phyloP scores from a whole-genome alignment of 768 basidiomycete genomes.

The Lactarius sanguifluus region DNA sequence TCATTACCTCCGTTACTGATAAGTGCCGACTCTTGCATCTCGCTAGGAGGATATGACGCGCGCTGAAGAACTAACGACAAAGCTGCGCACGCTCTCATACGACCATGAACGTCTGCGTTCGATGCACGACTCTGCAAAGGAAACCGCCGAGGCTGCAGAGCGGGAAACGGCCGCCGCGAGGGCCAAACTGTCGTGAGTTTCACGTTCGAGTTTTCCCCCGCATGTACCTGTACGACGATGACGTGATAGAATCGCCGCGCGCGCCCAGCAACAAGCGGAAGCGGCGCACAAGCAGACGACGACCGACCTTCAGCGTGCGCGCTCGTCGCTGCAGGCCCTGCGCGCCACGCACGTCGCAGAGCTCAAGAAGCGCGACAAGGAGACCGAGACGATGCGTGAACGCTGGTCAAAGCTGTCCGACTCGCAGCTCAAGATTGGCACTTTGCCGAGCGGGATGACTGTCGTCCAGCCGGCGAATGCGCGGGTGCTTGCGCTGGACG shows the following conservation, averaged over 20 bases:
- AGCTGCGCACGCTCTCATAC: constrained; percentile 73
- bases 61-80: constrained; percentile 74
- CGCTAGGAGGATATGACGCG: constrained; percentile 69
- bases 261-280: constrained; percentile 58
- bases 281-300: constrained; percentile 68
- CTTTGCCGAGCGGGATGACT: constrained; percentile 35
- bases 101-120: constrained; percentile 74
- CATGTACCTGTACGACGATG: background rate
- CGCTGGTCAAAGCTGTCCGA: constrained; percentile 74
- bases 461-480: constrained; percentile 52
- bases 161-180: constrained; percentile 75
- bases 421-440: constrained; percentile 57
- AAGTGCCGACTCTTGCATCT: background rate
- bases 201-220: background rate
- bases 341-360: constrained; percentile 69
- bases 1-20: background rate
- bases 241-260: constrained; percentile 44
- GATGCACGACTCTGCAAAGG: constrained; percentile 59
- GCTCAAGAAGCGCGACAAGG: constrained; percentile 79
- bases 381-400: constrained; percentile 70
- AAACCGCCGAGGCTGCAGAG: constrained; percentile 69
- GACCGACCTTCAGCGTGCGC: constrained; percentile 70
- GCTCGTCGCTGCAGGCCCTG: constrained; percentile 63
- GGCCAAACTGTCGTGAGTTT: constrained; percentile 65
- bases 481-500: constrained; percentile 41